Conservation (phyloP, 129 eudicot species). For the Artemisia argyi region DNA sequence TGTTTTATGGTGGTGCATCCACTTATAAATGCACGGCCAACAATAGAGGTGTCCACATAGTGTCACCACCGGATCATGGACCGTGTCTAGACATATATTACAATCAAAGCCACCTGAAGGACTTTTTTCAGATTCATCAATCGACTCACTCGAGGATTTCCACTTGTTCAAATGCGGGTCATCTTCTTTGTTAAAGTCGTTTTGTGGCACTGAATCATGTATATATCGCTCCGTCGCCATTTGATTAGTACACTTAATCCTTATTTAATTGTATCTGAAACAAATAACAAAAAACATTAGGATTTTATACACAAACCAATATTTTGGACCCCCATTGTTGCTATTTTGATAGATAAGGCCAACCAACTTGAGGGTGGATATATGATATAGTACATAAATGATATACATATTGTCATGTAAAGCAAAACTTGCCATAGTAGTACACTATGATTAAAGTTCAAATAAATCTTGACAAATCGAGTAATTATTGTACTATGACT, state of each 20-base stretch:
- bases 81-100: slow-evolving; percentile 76
- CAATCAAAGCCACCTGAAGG: slow-evolving; percentile 63
- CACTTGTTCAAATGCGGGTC: slow-evolving; percentile 34
- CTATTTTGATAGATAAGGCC: slow-evolving; percentile 11
- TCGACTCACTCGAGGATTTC: slow-evolving; percentile 38
- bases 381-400: slow-evolving; percentile 12
- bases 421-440: neutral
- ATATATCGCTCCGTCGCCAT: slow-evolving; percentile 46
- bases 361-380: slow-evolving; percentile 5
- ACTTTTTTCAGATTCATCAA: slow-evolving; percentile 35
- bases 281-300: neutral
- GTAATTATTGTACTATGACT: slow-evolving; percentile 12
- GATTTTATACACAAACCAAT: neutral
- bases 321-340: neutral
- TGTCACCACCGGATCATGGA: slow-evolving; percentile 85
- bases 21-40: slow-evolving; percentile 93
- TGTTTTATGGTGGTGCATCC: slow-evolving; percentile 59
- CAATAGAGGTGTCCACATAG: slow-evolving; percentile 92
- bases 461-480: neutral
- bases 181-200: slow-evolving; percentile 32
- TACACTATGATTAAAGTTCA: slow-evolving; percentile 5
- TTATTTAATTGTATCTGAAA: slow-evolving; percentile 23
- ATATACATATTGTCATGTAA: slow-evolving; percentile 17
- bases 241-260: slow-evolving; percentile 13
- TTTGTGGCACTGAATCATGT: slow-evolving; percentile 30